phyloP scores from a whole-genome alignment of 352 stramenopile species.

The Phytophthora melonis region DNA sequence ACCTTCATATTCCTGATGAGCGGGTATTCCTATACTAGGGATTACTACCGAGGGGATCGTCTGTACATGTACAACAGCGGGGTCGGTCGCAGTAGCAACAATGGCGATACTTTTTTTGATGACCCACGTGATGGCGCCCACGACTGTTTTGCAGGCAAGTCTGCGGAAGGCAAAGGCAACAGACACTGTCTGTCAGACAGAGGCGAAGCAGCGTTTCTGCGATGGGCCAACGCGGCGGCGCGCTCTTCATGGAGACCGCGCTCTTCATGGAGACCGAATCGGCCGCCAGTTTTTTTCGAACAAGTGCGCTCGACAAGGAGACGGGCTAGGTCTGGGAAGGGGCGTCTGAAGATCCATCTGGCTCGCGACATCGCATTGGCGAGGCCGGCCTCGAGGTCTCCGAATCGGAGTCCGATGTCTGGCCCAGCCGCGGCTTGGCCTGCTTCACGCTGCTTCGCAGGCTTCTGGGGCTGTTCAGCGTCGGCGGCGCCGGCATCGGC shows the following conservation, averaged over 20 bases:
- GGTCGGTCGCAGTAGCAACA: background rate
- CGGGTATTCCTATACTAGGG: too few species aligned
- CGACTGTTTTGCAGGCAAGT: background rate
- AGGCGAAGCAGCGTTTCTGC: background rate
- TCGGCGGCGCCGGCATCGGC: too few species aligned
- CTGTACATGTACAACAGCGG: background rate
- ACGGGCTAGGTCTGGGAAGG: background rate
- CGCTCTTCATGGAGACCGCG: too few species aligned
- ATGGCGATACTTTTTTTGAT: background rate
- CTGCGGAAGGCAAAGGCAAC: background rate
- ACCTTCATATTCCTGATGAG: too few species aligned
- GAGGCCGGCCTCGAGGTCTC: background rate
- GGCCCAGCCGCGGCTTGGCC: too few species aligned
- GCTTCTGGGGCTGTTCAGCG: background rate
- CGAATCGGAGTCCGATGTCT: too few species aligned
- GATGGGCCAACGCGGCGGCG: too few species aligned
- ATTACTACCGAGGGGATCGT: too few species aligned
- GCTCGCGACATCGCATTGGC: background rate
- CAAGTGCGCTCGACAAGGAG: constrained; percentile 1
- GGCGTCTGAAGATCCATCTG: background rate
- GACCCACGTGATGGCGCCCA: background rate
- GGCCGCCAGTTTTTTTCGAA: background rate
- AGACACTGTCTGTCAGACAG: too few species aligned
- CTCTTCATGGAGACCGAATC: too few species aligned
- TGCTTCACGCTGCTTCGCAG: too few species aligned